phyloP scores from a whole-genome alignment of 2,329 filamentous ascomycete species.

The Clonostachys solani region DNA sequence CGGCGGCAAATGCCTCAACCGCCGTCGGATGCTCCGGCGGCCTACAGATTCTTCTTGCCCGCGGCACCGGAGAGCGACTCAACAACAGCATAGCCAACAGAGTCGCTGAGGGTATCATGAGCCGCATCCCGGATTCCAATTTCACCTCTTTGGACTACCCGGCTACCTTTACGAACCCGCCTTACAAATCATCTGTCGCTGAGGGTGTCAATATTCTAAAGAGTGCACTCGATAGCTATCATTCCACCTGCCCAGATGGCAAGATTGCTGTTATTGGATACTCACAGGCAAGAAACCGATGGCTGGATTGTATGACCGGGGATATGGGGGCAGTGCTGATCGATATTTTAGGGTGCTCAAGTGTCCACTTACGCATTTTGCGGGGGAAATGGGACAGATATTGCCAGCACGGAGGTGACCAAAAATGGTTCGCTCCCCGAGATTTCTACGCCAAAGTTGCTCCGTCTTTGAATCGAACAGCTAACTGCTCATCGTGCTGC shows the following conservation, averaged over 20 bases:
- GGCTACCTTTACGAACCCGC: conserved; percentile 21
- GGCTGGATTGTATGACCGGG: background rate
- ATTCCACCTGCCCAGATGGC: conserved; percentile 24
- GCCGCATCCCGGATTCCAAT: conserved; percentile 23
- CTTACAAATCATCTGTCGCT: conserved; percentile 26
- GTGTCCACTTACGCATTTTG: conserved; percentile 29
- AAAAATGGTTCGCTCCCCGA: background rate
- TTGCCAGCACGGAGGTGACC: conserved; percentile 6
- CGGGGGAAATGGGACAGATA: conserved; percentile 20
- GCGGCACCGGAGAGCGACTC: conserved; percentile 27
- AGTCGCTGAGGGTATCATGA: conserved; percentile 22
- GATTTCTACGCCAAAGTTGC: background rate
- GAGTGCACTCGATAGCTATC: conserved; percentile 21
- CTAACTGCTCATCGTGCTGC: too few relatives aligned
- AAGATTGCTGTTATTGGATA: conserved; percentile 36
- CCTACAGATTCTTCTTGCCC: conserved; percentile 32
- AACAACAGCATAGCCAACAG: conserved; percentile 25
- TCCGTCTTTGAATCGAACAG: background rate
- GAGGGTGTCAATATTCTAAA: conserved; percentile 23
- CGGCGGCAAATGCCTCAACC: background rate
- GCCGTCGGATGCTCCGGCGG: conserved; percentile 21
- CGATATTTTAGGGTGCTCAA: conserved; percentile 27
- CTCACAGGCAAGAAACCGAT: conserved; percentile 24
- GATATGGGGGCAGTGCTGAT: background rate
- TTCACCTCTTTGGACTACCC: conserved; percentile 30